Base-by-base conservation (phyloP, 208 protist genomes). In the Acanthamoeba lugdunensis region DNA sequence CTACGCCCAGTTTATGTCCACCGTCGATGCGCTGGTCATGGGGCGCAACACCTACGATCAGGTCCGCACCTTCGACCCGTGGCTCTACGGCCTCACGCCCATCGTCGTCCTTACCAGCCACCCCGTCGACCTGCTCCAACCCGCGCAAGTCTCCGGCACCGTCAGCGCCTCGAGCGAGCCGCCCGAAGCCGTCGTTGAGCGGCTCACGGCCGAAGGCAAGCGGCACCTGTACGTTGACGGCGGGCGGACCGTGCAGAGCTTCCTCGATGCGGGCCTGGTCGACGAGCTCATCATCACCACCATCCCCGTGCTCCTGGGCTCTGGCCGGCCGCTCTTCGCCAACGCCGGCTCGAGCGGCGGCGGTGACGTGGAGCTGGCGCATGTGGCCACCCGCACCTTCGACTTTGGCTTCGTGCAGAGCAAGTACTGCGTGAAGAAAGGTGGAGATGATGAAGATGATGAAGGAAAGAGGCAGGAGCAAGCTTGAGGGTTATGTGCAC, bases 251-350 rank as follows among this genome's bases (percentile, higher is more conserved):
- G 28, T 89, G 13, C 81, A 67, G 56, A 67, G 52, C 81, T 89
- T 89, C 52, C 81, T 89, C 25, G 56, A 28, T 2, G 81, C 21
- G 30, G n/a, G 61, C 8, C 52, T 89, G 81, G 6, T 89, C 25
- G 81, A 89, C 52, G 56, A 58, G 52, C 23, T 89, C 25, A 58
- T 48, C 81, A 89, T 89, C 81, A 89, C 81, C 30, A 58, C 52
- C 11, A 67, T 90, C 30, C 54, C 82, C 56, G 16, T 90, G 28
- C 45, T 90, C 7, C 82, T 69, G n/a, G 56, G 82, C 30, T 2
- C 81, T 1, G 81, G 81, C 16, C 18, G n/a, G 41, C 81, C 81
- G 4, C 56, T 89, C n/a, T 89, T 89, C 50, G 52, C 28, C 33
- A 33, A 33, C 45, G 5, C 8, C 45, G 45, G 45, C 45, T 48